These are phyloP conservation scores for Alternaria panax DNA, from an alignment of 2,329 filamentous ascomycete genomes.

Conservation along the genomic window DNA sequence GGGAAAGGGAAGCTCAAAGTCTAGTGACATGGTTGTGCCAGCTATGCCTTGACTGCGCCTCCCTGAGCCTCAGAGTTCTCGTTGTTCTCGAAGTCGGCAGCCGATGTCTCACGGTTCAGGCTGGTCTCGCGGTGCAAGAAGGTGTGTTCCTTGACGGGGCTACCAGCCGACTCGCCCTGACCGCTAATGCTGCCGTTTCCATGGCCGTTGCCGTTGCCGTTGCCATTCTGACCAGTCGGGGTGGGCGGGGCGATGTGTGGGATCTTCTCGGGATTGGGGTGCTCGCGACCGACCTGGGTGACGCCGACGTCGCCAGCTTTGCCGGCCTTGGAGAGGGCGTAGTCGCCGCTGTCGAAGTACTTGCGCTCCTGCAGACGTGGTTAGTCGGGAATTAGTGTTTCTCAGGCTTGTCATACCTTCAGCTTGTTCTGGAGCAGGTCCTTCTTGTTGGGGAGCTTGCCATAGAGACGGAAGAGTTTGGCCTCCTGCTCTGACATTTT, in stretches of 20 bases:
- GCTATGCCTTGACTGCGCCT: slow-evolving; percentile 30
- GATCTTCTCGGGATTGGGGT: slow-evolving; percentile 94
- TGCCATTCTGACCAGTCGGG: slow-evolving; percentile 51
- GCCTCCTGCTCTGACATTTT: slow-evolving; percentile 94
- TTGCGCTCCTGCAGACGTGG: slow-evolving; percentile 73
- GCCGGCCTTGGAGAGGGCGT: slow-evolving; percentile 94
- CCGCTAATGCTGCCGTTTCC: slow-evolving; percentile 37
- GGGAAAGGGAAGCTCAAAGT: slow-evolving; percentile 7
- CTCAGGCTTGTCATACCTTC: slow-evolving; percentile 63
- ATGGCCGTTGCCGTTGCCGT: slow-evolving; percentile 40
- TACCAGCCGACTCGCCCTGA: slow-evolving; percentile 63
- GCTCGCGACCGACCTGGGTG: slow-evolving; percentile 90
- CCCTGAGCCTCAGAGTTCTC: slow-evolving; percentile 21
- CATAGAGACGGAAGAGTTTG: slow-evolving; percentile 94
- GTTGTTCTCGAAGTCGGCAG: slow-evolving; percentile 63
- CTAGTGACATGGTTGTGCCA: not conserved
- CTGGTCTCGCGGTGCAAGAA: slow-evolving; percentile 86
- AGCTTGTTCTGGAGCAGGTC: slow-evolving; percentile 97
- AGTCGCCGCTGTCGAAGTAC: slow-evolving; percentile 97
- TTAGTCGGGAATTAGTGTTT: slow-evolving; percentile 9
- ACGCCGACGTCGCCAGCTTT: slow-evolving; percentile 95
- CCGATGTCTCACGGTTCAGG: slow-evolving; percentile 76
- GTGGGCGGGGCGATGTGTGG: slow-evolving; percentile 79
- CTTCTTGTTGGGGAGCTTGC: slow-evolving; percentile 95
- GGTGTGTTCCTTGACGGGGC: slow-evolving; percentile 89